phyloP scores from a whole-genome alignment of 768 basidiomycete genomes.

The Auricularia sp. region DNA sequence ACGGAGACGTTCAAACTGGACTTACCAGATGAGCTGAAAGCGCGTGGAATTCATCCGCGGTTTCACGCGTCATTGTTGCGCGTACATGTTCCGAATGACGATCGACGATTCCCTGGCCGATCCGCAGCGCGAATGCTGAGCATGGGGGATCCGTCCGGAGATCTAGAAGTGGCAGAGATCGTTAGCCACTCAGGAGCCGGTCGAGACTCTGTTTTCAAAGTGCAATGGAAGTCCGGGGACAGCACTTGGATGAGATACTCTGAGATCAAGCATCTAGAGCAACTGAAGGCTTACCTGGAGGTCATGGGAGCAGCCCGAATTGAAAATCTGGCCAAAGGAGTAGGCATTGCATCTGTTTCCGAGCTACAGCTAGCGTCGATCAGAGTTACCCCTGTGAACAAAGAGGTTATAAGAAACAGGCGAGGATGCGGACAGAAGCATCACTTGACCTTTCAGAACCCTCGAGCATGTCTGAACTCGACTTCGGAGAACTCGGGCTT shows the following conservation, averaged over 20 bases:
- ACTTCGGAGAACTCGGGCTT: too few relatives aligned
- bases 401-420: too few relatives aligned
- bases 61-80: conserved; percentile 13
- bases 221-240: conserved; percentile 16
- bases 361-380: too few relatives aligned
- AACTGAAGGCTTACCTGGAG: conserved; percentile 12
- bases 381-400: too few relatives aligned
- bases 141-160: conserved; percentile 7
- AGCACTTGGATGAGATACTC: conserved; percentile 12
- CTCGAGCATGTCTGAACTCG: too few relatives aligned
- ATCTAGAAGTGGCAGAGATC: conserved; percentile 13
- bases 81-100: conserved; percentile 18
- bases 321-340: too few relatives aligned
- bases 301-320: too few relatives aligned
- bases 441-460: too few relatives aligned
- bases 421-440: too few relatives aligned
- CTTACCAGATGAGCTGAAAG: conserved; percentile 8
- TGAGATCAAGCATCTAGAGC: conserved; percentile 8
- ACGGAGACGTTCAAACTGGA: conserved; percentile 5
- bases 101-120: conserved; percentile 17
- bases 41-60: conserved; percentile 9
- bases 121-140: conserved; percentile 10
- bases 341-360: too few relatives aligned
- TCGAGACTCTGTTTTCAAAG: conserved; percentile 11
- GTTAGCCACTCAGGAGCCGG: conserved; percentile 10